Conservation (phyloP, 352 stramenopile genomes). For the Phytophthora cactorum region DNA sequence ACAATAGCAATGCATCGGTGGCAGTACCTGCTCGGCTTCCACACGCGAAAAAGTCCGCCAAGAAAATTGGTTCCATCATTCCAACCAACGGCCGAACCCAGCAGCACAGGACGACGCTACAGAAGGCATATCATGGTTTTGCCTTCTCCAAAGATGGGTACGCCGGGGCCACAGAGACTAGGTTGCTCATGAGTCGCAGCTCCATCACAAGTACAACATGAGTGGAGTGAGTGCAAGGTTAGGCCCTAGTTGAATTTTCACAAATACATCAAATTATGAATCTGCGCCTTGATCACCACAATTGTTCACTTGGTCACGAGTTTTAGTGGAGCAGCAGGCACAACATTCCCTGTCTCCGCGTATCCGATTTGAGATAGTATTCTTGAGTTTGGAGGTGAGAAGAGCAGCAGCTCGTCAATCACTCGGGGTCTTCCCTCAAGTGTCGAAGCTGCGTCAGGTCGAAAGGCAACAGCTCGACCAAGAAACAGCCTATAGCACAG, state of each 20-base stretch:
- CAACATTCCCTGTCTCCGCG: conserved; percentile 28
- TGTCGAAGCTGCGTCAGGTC: conserved; percentile 4
- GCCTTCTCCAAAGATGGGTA: conserved; percentile 75
- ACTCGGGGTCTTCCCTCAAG: conserved; percentile 23
- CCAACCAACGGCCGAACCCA: conserved; percentile 32
- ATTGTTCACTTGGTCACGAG: neutral
- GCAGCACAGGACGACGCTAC: conserved; percentile 36
- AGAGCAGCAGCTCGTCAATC: conserved; percentile 45
- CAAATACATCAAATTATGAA: conserved; percentile 10
- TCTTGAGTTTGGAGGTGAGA: conserved; percentile 29
- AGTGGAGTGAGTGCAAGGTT: conserved; percentile 9
- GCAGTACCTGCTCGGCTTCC: conserved; percentile 44
- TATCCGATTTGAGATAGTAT: conserved; percentile 44
- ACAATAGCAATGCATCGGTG: conserved; percentile 62
- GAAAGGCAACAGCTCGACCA: conserved; percentile 14
- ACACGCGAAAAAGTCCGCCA: conserved; percentile 9
- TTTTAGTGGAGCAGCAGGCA: conserved; percentile 28
- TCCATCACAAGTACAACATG: conserved; percentile 34
- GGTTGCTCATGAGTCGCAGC: conserved; percentile 55
- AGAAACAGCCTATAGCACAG: conserved; percentile 20
- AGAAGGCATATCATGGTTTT: conserved; percentile 67
- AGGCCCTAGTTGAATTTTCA: conserved; percentile 8
- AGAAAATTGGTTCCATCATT: conserved; percentile 45
- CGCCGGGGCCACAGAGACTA: conserved; percentile 55
- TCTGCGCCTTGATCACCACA: neutral